Conservation (phyloP, 1,139 yeast genomes). For the Oligophagozyma castellii region DNA sequence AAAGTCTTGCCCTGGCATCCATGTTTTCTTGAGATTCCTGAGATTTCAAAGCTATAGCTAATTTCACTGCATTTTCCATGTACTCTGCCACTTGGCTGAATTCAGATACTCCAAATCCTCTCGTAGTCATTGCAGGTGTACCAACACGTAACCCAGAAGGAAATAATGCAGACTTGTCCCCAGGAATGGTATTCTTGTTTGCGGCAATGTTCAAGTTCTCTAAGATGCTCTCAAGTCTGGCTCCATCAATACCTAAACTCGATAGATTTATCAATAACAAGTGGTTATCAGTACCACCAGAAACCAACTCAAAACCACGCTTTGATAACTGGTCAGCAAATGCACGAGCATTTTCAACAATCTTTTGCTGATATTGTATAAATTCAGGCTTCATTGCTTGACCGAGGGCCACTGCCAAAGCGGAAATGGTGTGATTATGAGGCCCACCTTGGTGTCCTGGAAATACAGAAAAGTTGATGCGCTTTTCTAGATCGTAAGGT, state of each 20-base stretch:
- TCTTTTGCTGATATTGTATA: constrained; percentile 71
- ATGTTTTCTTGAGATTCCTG: constrained; percentile 32
- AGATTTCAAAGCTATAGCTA: constrained; percentile 45
- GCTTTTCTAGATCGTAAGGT: constrained; percentile 73
- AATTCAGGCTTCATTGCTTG: constrained; percentile 82
- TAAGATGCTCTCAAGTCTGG: constrained; percentile 83
- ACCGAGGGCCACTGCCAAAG: constrained; percentile 85
- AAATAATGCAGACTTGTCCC: constrained; percentile 86
- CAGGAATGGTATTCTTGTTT: constrained; percentile 92
- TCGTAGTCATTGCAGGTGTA: constrained; percentile 96
- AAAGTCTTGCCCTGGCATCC: constrained; percentile 53
- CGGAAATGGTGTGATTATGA: constrained; percentile 94
- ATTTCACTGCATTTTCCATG: constrained; percentile 65
- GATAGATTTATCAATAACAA: constrained; percentile 76
- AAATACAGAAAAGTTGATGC: constrained; percentile 90
- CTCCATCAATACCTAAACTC: constrained; percentile 83
- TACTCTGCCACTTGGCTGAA: constrained; percentile 66
- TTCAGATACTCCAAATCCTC: constrained; percentile 75
- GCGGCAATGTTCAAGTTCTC: constrained; percentile 89
- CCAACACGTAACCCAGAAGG: constrained; percentile 96
- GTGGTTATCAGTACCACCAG: constrained; percentile 92
- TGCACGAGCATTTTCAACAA: constrained; percentile 63
- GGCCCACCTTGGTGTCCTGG: constrained; percentile 99
- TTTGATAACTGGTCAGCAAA: constrained; percentile 58
- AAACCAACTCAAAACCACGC: constrained; percentile 67